These are phyloP conservation scores for Geotrichum aggregatum DNA, from an alignment of 1,139 yeast genomes.

Conservation along the genomic window DNA sequence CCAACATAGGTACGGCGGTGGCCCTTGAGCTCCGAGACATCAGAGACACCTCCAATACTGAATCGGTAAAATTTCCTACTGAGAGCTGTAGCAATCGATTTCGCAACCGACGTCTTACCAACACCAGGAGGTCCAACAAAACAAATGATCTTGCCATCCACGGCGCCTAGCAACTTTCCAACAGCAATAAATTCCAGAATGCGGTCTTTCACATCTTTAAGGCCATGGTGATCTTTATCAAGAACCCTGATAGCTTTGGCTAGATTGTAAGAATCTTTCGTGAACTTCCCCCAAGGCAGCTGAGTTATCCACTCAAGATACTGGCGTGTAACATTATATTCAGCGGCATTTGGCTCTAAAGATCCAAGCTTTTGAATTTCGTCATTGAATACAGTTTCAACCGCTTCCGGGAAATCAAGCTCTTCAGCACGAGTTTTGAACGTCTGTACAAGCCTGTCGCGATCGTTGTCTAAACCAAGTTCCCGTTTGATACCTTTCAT, in stretches of 20 bases:
- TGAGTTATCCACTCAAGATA: constrained; percentile 93
- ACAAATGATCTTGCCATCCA: constrained; percentile 89
- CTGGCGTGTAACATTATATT: constrained; percentile 79
- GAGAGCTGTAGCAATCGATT: constrained; percentile 84
- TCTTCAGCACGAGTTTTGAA: constrained; percentile 74
- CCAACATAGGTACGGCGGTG: constrained; percentile 97
- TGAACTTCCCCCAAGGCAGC: constrained; percentile 88
- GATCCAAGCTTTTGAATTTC: constrained; percentile 73
- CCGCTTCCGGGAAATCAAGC: constrained; percentile 65
- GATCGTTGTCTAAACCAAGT: constrained; percentile 82
- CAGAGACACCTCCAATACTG: constrained; percentile 94
- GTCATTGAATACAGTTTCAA: constrained; percentile 73
- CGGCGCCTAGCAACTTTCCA: constrained; percentile 78
- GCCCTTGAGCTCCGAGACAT: constrained; percentile 95
- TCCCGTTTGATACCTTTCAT: constrained; percentile 79
- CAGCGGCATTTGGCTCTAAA: constrained; percentile 71
- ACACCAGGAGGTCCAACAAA: constrained; percentile 99
- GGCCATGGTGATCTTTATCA: constrained; percentile 78
- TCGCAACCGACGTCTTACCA: constrained; percentile 94
- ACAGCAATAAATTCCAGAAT: constrained; percentile 61
- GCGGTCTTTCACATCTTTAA: constrained; percentile 73
- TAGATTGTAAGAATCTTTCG: constrained; percentile 76
- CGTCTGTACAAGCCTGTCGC: constrained; percentile 71
- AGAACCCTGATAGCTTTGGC: constrained; percentile 63
- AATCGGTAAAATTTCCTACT: constrained; percentile 83